Evolutionary conservation across 73 alveolate genomes (phyloP).

Genomic region (Blepharisma stoltei): DNA sequence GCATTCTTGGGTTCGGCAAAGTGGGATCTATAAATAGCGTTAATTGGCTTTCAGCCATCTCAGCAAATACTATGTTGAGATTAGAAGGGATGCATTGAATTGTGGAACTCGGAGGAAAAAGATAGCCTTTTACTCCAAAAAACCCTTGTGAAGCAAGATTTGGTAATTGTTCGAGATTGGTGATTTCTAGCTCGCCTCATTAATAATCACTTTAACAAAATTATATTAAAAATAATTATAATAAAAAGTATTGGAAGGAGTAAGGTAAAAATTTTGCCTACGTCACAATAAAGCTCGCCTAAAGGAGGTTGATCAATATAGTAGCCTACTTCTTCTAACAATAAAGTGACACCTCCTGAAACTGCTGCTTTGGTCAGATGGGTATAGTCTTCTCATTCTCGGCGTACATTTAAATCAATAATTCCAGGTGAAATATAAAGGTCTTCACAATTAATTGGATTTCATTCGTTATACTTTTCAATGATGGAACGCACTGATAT

Average conservation of each 20-base stretch:
- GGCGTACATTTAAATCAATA: not conserved
- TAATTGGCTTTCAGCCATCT: not conserved
- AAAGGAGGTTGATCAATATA: not conserved
- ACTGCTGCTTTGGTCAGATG: not conserved
- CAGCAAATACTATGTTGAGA: not conserved
- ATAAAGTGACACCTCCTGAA: constrained; percentile 1
- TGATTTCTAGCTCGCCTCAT: too few relatives aligned
- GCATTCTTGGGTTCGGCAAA: constrained; percentile 18
- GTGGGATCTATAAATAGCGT: constrained; percentile 12
- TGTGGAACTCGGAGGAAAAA: constrained; percentile 6
- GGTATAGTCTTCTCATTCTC: not conserved
- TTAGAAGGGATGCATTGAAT: not conserved
- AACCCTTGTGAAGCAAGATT: not conserved
- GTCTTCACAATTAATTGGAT: constrained; percentile 1
- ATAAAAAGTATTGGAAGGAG: too few relatives aligned
- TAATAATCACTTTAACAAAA: too few relatives aligned
- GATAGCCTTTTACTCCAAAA: not conserved
- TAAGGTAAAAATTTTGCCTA: not conserved
- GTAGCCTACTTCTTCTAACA: not conserved
- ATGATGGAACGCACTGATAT: not conserved
- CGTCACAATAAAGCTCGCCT: constrained; percentile 19
- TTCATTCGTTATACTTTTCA: not conserved
- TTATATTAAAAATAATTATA: too few relatives aligned
- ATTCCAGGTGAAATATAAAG: not conserved
- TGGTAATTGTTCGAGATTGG: not conserved